Evolutionary conservation across 768 basidiomycete genomes (phyloP).

Genomic region (Suillus brevipes): DNA sequence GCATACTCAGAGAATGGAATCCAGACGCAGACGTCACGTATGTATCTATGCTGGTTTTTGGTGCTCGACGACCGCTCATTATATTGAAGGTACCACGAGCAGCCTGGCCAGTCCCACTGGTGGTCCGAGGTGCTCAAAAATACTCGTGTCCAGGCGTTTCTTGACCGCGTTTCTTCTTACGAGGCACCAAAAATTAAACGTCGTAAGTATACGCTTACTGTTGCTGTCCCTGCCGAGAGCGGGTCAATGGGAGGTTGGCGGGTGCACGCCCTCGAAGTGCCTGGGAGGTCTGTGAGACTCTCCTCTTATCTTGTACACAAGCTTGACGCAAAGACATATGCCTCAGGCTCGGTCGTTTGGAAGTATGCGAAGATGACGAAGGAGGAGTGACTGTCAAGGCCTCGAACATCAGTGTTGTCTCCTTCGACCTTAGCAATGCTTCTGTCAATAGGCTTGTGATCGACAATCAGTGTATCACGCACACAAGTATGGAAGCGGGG

Average conservation of each 20-base stretch:
- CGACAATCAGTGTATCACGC: constrained; percentile 13
- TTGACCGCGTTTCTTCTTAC: constrained; percentile 38
- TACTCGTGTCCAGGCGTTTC: constrained; percentile 53
- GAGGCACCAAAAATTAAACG: neutral
- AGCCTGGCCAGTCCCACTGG: constrained; percentile 67
- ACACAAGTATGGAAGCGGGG: neutral
- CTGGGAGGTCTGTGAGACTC: constrained; percentile 58
- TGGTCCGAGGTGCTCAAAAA: constrained; percentile 61
- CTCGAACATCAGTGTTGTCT: constrained; percentile 28
- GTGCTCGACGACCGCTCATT: neutral
- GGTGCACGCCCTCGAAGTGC: constrained; percentile 56
- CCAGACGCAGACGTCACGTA: constrained; percentile 53
- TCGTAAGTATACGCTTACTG: constrained; percentile 66
- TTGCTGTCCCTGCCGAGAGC: constrained; percentile 64
- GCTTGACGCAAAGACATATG: neutral
- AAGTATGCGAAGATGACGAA: constrained; percentile 3
- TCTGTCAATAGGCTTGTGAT: constrained; percentile 13
- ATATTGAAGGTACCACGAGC: constrained; percentile 56
- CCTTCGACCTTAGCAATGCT: constrained; percentile 13
- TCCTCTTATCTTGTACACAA: neutral
- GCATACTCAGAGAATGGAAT: constrained; percentile 59
- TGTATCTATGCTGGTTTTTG: constrained; percentile 18
- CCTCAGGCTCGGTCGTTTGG: constrained; percentile 7
- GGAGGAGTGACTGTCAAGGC: constrained; percentile 19
- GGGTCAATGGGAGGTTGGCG: constrained; percentile 73